Percentiles rank a stretch among this genome's conserved stretches.
Evolutionary conservation across 2,329 filamentous ascomycete species (phyloP).

Genomic region (Truncatella angustata): DNA sequence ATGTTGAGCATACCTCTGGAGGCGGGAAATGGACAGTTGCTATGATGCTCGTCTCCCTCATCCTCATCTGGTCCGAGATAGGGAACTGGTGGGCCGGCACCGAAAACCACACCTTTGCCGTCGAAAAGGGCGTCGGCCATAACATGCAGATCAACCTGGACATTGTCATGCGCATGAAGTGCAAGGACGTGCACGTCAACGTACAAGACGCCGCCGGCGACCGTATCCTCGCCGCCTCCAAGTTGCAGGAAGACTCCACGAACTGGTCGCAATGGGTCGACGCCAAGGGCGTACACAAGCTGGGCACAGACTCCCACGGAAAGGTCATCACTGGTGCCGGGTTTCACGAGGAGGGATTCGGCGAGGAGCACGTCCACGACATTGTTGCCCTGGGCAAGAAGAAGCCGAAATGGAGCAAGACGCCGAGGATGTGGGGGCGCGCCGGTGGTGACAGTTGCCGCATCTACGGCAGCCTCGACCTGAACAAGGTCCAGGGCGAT

Average conservation of each 20-base stretch:
- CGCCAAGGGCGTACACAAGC: constrained; percentile 61
- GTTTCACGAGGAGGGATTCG: constrained; percentile 67
- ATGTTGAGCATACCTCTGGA: constrained; percentile 77
- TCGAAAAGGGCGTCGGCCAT: constrained; percentile 88
- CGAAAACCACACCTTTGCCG: constrained; percentile 86
- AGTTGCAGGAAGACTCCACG: constrained; percentile 74
- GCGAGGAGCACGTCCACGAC: constrained; percentile 86
- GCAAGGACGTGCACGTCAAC: constrained; percentile 87
- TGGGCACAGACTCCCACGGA: constrained; percentile 56
- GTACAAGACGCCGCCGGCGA: constrained; percentile 95
- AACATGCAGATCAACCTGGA: constrained; percentile 93
- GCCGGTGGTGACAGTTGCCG: constrained; percentile 70
- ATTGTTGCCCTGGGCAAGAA: constrained; percentile 70
- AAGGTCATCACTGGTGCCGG: constrained; percentile 55
- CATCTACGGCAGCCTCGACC: constrained; percentile 83
- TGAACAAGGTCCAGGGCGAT: constrained; percentile 97
- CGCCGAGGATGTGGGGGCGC: constrained; percentile 60
- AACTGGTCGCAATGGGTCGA: constrained; percentile 81
- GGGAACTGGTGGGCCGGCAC: constrained; percentile 78
- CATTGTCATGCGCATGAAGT: constrained; percentile 86
- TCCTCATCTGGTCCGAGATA: constrained; percentile 78
- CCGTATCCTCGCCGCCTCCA: constrained; percentile 76
- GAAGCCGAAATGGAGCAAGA: constrained; percentile 70
- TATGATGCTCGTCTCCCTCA: constrained; percentile 70
- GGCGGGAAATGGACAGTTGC: constrained; percentile 93